Evolutionary conservation across 2,329 filamentous ascomycete species (phyloP).

Genomic region (Penicillium freii): DNA sequence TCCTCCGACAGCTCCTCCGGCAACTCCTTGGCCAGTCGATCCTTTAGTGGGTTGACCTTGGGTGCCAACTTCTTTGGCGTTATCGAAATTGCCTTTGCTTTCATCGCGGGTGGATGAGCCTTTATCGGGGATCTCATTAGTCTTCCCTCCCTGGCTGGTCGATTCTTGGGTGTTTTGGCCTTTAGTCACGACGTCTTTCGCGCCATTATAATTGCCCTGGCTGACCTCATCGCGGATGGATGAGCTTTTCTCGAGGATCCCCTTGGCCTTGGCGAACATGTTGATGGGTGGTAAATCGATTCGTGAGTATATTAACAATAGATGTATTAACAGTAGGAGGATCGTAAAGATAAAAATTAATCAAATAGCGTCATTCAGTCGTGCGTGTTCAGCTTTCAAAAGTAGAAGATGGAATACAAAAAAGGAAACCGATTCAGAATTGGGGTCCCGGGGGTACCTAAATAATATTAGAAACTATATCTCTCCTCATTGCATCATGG

Average conservation of each 20-base stretch:
- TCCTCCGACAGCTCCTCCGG: not conserved
- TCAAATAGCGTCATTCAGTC: slow-evolving; percentile 19
- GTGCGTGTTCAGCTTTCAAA: slow-evolving; percentile 16
- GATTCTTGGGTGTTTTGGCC: slow-evolving; percentile 10
- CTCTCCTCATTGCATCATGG: slow-evolving; percentile 23
- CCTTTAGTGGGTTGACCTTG: slow-evolving; percentile 11
- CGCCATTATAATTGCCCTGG: slow-evolving; percentile 11
- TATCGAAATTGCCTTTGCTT: slow-evolving; percentile 9
- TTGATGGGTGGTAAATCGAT: not conserved
- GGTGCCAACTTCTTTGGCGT: slow-evolving; percentile 9
- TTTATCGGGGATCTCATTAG: slow-evolving; percentile 5
- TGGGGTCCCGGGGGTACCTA: slow-evolving; percentile 7
- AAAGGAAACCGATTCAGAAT: not conserved
- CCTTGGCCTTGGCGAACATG: slow-evolving; percentile 17
- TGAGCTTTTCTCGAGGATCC: slow-evolving; percentile 7
- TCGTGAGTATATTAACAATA: slow-evolving; percentile 1
- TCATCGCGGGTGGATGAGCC: not conserved
- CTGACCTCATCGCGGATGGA: slow-evolving; percentile 12
- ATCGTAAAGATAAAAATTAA: slow-evolving; percentile 9
- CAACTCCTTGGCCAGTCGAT: slow-evolving; percentile 3
- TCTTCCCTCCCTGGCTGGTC: not conserved
- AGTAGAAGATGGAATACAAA: not conserved
- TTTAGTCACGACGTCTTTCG: slow-evolving; percentile 11
- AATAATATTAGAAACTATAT: not conserved
- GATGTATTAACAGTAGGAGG: not conserved